Conservation (phyloP, 352 stramenopile species). For the Phytophthora parvispora region DNA sequence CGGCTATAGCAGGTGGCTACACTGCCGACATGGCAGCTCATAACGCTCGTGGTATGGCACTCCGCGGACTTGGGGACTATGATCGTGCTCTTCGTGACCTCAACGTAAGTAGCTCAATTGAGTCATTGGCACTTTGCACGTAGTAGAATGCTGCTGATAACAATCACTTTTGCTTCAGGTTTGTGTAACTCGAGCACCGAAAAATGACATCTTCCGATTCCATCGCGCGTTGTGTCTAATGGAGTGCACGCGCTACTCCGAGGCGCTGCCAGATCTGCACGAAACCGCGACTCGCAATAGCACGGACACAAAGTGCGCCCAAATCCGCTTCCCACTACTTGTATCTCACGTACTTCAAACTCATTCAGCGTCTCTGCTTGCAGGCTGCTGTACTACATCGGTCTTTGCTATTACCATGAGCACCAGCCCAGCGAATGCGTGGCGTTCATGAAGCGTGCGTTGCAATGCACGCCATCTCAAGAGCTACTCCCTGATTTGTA, state of each 20-base stretch:
- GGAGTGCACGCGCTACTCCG: conserved; percentile 55
- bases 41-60: conserved; percentile 69
- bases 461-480: conserved; percentile 32
- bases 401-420: conserved; percentile 73
- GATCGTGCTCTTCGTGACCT: conserved; percentile 66
- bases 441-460: conserved; percentile 52
- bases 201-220: conserved; percentile 74
- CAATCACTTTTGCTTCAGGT: conserved; percentile 23
- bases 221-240: conserved; percentile 73
- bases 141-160: too few relatives aligned
- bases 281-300: conserved; percentile 43
- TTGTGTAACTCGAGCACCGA: conserved; percentile 47
- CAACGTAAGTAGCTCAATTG: conserved; percentile 41
- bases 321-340: conserved; percentile 7
- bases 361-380: conserved; percentile 8
- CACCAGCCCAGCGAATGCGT: conserved; percentile 55
- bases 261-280: conserved; percentile 66
- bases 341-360: neutral
- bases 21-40: conserved; percentile 50
- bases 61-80: conserved; percentile 66
- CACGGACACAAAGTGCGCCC: conserved; percentile 39
- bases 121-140: too few relatives aligned
- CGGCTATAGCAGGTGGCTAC: conserved; percentile 31
- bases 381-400: conserved; percentile 74
- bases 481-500: conserved; percentile 73